phyloP scores from a whole-genome alignment of 2,329 filamentous ascomycete genomes.

The Tolypocladium amazonense region DNA sequence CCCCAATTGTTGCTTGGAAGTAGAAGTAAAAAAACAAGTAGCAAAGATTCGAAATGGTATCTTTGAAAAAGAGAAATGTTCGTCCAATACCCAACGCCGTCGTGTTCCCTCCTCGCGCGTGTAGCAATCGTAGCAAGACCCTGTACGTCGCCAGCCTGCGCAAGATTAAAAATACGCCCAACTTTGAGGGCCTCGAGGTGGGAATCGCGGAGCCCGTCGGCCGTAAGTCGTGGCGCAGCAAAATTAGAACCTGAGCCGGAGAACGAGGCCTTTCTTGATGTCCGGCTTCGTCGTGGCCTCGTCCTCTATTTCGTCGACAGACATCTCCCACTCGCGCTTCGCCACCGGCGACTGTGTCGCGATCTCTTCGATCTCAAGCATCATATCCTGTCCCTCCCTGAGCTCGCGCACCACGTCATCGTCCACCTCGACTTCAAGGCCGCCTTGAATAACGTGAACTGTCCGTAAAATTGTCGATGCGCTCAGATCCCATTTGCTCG shows the following conservation, averaged over 20 bases:
- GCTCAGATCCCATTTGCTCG: slow-evolving; percentile 73
- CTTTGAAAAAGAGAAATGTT: background rate
- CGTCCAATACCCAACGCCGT: slow-evolving; percentile 1
- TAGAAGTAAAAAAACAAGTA: background rate
- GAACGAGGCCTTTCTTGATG: background rate
- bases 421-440: slow-evolving; percentile 76
- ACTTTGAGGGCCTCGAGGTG: background rate
- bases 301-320: slow-evolving; percentile 35
- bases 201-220: background rate
- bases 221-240: background rate
- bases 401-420: slow-evolving; percentile 80
- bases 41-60: background rate
- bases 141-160: background rate
- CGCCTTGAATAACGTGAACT: slow-evolving; percentile 61
- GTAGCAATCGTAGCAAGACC: background rate
- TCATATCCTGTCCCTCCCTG: slow-evolving; percentile 86
- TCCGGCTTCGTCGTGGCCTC: background rate
- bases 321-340: slow-evolving; percentile 54
- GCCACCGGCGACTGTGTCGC: slow-evolving; percentile 18
- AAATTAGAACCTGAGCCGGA: slow-evolving; percentile 2
- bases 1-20: background rate
- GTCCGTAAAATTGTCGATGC: slow-evolving; percentile 58
- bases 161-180: background rate
- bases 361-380: slow-evolving; percentile 52
- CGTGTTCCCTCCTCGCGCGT: background rate